Evolutionary conservation across 2,329 filamentous ascomycete genomes (phyloP).

Genomic region (Penicillium nordicum): DNA sequence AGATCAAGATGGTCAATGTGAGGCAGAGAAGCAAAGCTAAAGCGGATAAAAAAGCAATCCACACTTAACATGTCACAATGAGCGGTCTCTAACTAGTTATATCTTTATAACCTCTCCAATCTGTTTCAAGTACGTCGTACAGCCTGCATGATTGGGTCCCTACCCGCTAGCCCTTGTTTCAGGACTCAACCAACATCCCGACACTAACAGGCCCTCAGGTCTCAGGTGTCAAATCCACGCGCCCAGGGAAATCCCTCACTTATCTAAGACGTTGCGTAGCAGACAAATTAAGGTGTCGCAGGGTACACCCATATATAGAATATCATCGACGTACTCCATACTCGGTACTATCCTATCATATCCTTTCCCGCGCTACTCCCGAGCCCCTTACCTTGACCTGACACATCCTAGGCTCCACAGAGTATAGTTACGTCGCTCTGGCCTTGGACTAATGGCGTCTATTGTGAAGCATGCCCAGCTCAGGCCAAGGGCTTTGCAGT

Average conservation of each 20-base stretch:
- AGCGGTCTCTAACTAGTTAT: background rate
- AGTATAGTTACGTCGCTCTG: background rate
- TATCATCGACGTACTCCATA: background rate
- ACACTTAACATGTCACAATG: background rate
- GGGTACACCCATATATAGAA: background rate
- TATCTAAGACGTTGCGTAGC: slow-evolving; percentile 10
- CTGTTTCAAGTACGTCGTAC: slow-evolving; percentile 14
- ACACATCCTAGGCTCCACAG: slow-evolving; percentile 5
- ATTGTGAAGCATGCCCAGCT: slow-evolving; percentile 9
- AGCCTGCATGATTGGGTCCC: slow-evolving; percentile 15
- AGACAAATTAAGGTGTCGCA: slow-evolving; percentile 17
- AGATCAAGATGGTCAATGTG: slow-evolving; percentile 6
- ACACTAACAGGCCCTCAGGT: background rate
- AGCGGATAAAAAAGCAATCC: background rate
- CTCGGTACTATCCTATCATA: background rate
- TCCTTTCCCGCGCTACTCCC: slow-evolving; percentile 1
- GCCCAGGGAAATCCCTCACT: slow-evolving; percentile 13
- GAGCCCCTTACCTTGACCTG: slow-evolving; percentile 8
- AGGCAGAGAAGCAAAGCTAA: background rate
- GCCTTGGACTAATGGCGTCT: slow-evolving; percentile 1
- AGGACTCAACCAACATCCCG: slow-evolving; percentile 6
- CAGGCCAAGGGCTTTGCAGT: slow-evolving; percentile 11
- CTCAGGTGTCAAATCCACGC: slow-evolving; percentile 13
- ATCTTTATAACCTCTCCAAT: background rate
- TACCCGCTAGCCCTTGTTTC: slow-evolving; percentile 21